Evolutionary conservation across 202 grass and related monocot species (phyloP).

Genomic region (Zizania palustris): DNA sequence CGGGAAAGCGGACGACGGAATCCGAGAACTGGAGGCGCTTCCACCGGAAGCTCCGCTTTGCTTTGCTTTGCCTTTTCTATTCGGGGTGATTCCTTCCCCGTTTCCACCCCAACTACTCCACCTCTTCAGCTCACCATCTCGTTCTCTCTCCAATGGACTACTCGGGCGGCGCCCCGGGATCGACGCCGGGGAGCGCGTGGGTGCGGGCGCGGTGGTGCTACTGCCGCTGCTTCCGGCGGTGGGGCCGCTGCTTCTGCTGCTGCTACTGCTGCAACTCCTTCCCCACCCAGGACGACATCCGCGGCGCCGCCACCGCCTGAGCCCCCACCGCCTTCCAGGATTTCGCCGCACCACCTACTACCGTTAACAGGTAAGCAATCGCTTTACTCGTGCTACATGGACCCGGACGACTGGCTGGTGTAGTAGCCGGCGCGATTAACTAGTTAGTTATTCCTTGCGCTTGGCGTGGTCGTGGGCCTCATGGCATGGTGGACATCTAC

Average conservation of each 20-base stretch:
- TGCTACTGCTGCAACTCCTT: conserved; percentile 50
- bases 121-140: not conserved
- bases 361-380: not conserved
- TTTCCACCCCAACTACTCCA: not conserved
- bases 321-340: not conserved
- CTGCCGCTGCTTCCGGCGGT: conserved; percentile 54
- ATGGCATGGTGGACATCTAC: not conserved
- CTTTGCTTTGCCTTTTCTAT: not conserved
- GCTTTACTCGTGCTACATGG: not conserved
- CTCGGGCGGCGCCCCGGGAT: conserved; percentile 4
- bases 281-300: conserved; percentile 25
- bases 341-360: not conserved
- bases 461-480: not conserved
- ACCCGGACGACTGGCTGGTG: not conserved
- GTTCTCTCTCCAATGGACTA: conserved; percentile 16
- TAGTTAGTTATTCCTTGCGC: not conserved
- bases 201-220: conserved; percentile 46
- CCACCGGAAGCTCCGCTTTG: not conserved
- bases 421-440: not conserved
- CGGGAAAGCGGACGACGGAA: not conserved
- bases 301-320: conserved; percentile 4
- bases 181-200: conserved; percentile 13
- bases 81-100: not conserved
- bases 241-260: conserved; percentile 52
- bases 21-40: not conserved